A percentile compares a stretch with the other conserved stretches of the same genome.
Evolutionary conservation across 805 yeast genomes (phyloP).

Genomic region (Pichia pseudocactophila): DNA sequence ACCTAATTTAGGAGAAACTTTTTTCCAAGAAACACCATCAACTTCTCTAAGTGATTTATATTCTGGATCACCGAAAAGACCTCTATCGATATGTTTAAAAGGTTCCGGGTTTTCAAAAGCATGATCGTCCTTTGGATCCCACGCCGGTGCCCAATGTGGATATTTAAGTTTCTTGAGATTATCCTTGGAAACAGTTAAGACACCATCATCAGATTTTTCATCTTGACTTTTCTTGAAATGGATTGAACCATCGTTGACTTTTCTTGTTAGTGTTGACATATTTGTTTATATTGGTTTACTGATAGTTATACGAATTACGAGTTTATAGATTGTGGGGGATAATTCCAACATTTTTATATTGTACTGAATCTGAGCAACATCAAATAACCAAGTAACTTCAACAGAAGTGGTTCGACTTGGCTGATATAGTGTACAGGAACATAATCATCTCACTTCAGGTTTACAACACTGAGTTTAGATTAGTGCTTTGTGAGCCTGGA

Average conservation of each 20-base stretch:
- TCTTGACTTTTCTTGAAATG: background rate
- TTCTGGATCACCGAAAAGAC: conserved; percentile 52
- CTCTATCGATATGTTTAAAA: conserved; percentile 53
- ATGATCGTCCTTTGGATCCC: conserved; percentile 9
- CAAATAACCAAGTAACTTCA: no score
- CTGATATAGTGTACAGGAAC: no score
- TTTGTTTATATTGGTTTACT: no score
- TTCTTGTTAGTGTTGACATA: conserved; percentile 26
- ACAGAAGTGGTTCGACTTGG: no score
- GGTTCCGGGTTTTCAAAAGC: conserved; percentile 34
- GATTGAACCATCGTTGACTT: conserved; percentile 18
- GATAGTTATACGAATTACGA: no score
- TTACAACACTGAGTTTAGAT: no score
- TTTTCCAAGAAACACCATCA: conserved; percentile 23
- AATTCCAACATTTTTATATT: no score
- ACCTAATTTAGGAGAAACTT: conserved; percentile 64
- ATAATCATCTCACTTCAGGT: no score
- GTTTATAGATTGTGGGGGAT: no score
- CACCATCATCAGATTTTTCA: conserved; percentile 5
- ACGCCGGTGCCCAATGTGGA: conserved; percentile 10
- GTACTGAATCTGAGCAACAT: no score
- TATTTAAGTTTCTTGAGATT: conserved; percentile 5
- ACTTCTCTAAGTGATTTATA: conserved; percentile 19
- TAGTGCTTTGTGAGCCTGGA: no score
- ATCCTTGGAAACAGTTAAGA: conserved; percentile 7